Percentiles rank a stretch among this genome's conserved stretches.
Conservation (phyloP, 352 stramenopile genomes). For the Pythium aristosporum region DNA sequence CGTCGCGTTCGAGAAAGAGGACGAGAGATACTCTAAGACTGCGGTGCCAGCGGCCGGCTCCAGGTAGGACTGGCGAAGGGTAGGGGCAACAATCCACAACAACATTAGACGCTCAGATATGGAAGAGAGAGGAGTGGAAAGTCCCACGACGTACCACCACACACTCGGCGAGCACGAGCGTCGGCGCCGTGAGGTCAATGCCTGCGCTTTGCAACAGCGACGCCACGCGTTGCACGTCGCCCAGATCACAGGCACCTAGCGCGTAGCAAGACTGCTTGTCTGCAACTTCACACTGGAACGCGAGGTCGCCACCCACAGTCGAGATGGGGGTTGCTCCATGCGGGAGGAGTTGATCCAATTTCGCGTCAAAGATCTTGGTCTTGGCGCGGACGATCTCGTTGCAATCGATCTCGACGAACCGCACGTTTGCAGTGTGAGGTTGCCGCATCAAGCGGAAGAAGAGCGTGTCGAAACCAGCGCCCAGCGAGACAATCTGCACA, state of each 20-base stretch:
- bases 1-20: conserved; percentile 37
- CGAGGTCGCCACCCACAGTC: background rate
- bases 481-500: conserved; percentile 68
- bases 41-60: conserved; percentile 41
- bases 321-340: background rate
- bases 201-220: conserved; percentile 25
- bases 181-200: conserved; percentile 42
- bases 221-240: conserved; percentile 40
- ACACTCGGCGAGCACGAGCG: conserved; percentile 67
- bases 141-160: conserved; percentile 45
- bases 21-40: conserved; percentile 48
- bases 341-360: conserved; percentile 6
- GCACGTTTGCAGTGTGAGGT: conserved; percentile 20
- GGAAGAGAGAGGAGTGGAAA: background rate
- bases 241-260: conserved; percentile 56
- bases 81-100: background rate
- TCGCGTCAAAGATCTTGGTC: conserved; percentile 36
- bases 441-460: conserved; percentile 61
- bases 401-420: conserved; percentile 66
- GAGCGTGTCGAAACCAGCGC: conserved; percentile 72
- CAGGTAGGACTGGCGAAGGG: conserved; percentile 54
- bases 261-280: conserved; percentile 34
- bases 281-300: conserved; percentile 10
- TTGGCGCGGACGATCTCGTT: conserved; percentile 53
- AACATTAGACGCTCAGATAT: background rate